Base-by-base conservation (phyloP, 2,329 filamentous ascomycete species). In the Fusarium liriodendri region DNA sequence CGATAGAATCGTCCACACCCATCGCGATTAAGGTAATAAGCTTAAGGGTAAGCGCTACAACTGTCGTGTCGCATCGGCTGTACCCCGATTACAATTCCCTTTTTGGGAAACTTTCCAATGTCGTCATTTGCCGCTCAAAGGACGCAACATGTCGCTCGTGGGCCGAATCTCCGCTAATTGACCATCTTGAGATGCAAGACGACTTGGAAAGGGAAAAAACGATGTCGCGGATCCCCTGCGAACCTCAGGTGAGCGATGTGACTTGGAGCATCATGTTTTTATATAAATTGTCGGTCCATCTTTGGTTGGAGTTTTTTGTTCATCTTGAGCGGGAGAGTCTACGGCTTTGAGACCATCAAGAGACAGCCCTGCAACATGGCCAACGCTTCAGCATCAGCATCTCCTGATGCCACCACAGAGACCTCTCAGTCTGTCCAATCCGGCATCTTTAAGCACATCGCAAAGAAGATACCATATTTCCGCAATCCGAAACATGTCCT, bases 401-500 rank as follows among this genome's bases (percentile, higher is more conserved):
- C 35, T 0, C 25, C 47, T 52, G 55, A 63, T 50, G 13, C 64
- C 27, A 29, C 62, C 35, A n/a, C 54, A n/a, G 61, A 70, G 25
- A 52, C 54, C 13, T 27, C 38, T 3, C 66, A 65, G 32, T 60
- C 72, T 33, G 55, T 71, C 20, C 75, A 77, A 35, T 66, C 63
- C 2, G 70, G 66, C 7, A 47, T 74, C 38, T 77, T 77, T 25
- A 77, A 75, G 18, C 32, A 74, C 18, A 50, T 78, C 1, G 68
- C 76, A 2, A 72, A 63, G 42, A 55, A 52, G 11, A 69, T 77
- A 0, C 72, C 76, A 0, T 77, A 77, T 18, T 82, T 82, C 27
- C 75, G 77, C 37, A 67, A 81, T 25, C 77, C 81, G 2, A 71
- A 77, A n/a, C 77, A 82, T 75, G 80, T 82, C 3, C 71, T 82